Evolutionary conservation across 176 grass and related monocot genomes (phyloP).

Genomic region (Ananas comosus): DNA sequence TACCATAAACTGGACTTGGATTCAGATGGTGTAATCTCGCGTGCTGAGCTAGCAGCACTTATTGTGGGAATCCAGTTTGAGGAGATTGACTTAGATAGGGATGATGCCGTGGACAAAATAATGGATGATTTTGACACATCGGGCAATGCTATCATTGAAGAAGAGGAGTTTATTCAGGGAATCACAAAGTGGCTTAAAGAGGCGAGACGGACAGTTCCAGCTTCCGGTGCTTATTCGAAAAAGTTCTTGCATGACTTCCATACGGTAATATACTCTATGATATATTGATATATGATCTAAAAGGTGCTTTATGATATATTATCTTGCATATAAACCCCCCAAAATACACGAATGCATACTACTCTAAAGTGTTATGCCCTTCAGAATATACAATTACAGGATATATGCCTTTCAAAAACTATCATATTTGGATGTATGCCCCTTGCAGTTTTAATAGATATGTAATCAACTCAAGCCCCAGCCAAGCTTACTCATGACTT

Average conservation of each 20-base stretch:
- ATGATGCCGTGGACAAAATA: slow-evolving; percentile 30
- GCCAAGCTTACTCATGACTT: no score
- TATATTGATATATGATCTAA: neutral
- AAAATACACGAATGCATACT: no score
- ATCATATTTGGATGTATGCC: no score
- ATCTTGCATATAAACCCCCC: no score
- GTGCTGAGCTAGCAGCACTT: slow-evolving; percentile 29
- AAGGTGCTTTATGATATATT: neutral
- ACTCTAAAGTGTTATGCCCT: no score
- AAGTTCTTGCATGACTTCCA: slow-evolving; percentile 59
- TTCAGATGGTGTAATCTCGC: slow-evolving; percentile 18
- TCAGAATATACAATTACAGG: no score
- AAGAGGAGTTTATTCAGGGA: slow-evolving; percentile 50
- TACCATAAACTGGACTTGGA: slow-evolving; percentile 28
- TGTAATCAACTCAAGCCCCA: no score
- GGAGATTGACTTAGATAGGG: slow-evolving; percentile 27
- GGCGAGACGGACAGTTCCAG: slow-evolving; percentile 26
- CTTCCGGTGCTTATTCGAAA: slow-evolving; percentile 26
- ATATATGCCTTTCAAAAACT: no score
- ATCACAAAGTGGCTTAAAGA: slow-evolving; percentile 64
- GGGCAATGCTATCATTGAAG: slow-evolving; percentile 21
- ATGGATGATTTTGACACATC: slow-evolving; percentile 42
- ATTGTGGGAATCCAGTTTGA: slow-evolving; percentile 38
- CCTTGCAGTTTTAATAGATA: no score
- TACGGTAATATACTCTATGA: slow-evolving; percentile 21